Percentiles rank a stretch among this genome's conserved stretches.
phyloP scores from a whole-genome alignment of 768 basidiomycete genomes.

The Leccinum arenicola region DNA sequence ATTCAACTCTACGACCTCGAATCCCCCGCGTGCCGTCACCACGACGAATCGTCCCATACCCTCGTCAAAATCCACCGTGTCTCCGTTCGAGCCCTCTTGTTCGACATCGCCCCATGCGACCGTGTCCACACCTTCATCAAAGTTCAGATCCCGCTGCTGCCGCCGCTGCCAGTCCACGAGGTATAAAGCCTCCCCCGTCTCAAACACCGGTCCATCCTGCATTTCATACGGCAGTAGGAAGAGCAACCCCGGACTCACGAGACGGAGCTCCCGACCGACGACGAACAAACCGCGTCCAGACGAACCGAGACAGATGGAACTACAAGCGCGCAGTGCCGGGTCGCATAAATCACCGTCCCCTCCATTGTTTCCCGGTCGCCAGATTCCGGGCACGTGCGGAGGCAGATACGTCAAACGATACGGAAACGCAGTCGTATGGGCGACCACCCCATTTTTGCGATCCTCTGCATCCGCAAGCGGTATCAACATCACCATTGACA shows the following conservation, averaged over 20 bases:
- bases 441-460: not conserved
- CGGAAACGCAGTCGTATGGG: constrained; percentile 11
- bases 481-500: constrained; percentile 27
- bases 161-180: constrained; percentile 7
- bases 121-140: not conserved
- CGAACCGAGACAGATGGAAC: constrained; percentile 19
- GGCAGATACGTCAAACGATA: constrained; percentile 20
- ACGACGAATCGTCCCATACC: constrained; percentile 32
- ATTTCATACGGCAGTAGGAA: constrained; percentile 30
- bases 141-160: not conserved
- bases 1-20: constrained; percentile 26
- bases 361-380: not conserved
- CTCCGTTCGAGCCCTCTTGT: constrained; percentile 1
- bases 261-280: constrained; percentile 20
- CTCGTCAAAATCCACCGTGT: constrained; percentile 30
- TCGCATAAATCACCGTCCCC: not conserved
- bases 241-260: constrained; percentile 23
- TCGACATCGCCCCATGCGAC: not conserved
- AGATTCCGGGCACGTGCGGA: constrained; percentile 1
- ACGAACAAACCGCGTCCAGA: constrained; percentile 31
- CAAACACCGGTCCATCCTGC: constrained; percentile 28
- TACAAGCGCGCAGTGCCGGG: constrained; percentile 6
- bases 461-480: constrained; percentile 14
- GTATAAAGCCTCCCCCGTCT: constrained; percentile 21
- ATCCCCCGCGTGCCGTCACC: constrained; percentile 23